Evolutionary conservation across 1,284 basidiomycete genomes (phyloP).

Genomic region (Austroboletus rostrupii): DNA sequence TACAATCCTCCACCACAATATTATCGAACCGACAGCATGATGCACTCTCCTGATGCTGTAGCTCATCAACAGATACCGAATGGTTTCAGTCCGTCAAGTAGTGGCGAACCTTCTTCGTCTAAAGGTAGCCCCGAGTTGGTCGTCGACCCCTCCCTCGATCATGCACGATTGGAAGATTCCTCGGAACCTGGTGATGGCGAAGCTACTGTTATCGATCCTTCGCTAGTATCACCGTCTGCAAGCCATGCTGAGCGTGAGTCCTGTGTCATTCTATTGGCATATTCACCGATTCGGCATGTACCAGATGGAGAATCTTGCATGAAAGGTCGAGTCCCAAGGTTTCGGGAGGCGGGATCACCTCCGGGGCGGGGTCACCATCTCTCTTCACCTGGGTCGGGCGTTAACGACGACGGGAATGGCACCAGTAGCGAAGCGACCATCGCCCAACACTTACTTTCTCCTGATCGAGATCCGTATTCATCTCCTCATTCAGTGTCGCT

Average conservation of each 20-base stretch:
- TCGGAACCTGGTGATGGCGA: slow-evolving; percentile 20
- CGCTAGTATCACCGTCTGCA: slow-evolving; percentile 29
- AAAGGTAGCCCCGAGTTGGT: slow-evolving; percentile 23
- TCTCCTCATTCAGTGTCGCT: slow-evolving; percentile 17
- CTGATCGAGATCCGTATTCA: slow-evolving; percentile 17
- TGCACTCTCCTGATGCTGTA: slow-evolving; percentile 17
- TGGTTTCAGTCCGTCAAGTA: slow-evolving; percentile 17
- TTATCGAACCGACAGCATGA: slow-evolving; percentile 40
- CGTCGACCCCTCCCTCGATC: slow-evolving; percentile 27
- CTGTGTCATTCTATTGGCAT: slow-evolving; percentile 16
- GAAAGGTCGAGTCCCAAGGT: slow-evolving; percentile 5
- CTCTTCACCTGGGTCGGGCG: slow-evolving; percentile 11
- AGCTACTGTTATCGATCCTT: slow-evolving; percentile 37
- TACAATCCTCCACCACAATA: slow-evolving; percentile 44
- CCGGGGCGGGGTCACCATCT: slow-evolving; percentile 1
- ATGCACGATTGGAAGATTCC: slow-evolving; percentile 10
- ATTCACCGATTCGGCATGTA: slow-evolving; percentile 25
- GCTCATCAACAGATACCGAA: slow-evolving; percentile 18
- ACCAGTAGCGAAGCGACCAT: slow-evolving; percentile 18
- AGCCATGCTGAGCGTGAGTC: slow-evolving; percentile 16
- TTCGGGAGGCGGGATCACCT: slow-evolving; percentile 10
- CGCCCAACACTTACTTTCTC: slow-evolving; percentile 21
- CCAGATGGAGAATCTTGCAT: slow-evolving; percentile 21
- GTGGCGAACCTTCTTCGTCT: slow-evolving; percentile 27
- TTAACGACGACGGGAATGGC: slow-evolving; percentile 5